Conservation (phyloP, 352 stramenopile species). For the Phytopythium chamaehyphon region DNA sequence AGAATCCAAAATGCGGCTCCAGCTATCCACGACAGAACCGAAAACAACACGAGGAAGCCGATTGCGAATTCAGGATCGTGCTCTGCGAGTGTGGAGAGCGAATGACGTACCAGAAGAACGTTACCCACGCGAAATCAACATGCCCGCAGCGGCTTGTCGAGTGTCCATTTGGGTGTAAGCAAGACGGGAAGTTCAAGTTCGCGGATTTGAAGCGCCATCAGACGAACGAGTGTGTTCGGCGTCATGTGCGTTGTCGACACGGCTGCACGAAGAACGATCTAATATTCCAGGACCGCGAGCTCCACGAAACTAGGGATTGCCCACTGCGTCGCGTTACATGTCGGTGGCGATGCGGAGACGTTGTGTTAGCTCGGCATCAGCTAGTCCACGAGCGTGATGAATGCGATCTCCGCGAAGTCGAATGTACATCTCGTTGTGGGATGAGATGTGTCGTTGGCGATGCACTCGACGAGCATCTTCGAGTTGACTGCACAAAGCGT, state of each 20-base stretch:
- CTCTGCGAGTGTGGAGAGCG: slow-evolving; percentile 53
- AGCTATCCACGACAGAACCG: slow-evolving; percentile 19
- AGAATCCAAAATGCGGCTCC: slow-evolving; percentile 41
- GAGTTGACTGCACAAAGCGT: slow-evolving; percentile 23
- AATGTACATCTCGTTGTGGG: slow-evolving; percentile 56
- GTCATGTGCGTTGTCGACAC: slow-evolving; percentile 65
- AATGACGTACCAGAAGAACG: slow-evolving; percentile 49
- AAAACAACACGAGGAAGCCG: slow-evolving; percentile 21
- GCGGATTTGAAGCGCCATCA: slow-evolving; percentile 46
- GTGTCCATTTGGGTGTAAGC: slow-evolving; percentile 43
- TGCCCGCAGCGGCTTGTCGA: slow-evolving; percentile 47
- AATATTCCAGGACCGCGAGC: slow-evolving; percentile 29
- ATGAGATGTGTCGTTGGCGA: slow-evolving; percentile 20
- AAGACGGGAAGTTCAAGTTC: slow-evolving; percentile 12
- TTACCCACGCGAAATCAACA: slow-evolving; percentile 29
- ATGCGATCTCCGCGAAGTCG: slow-evolving; percentile 39
- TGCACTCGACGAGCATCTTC: slow-evolving; percentile 38
- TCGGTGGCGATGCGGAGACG: slow-evolving; percentile 54
- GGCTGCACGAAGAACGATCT: slow-evolving; percentile 44
- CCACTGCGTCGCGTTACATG: slow-evolving; percentile 47
- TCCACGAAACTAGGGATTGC: slow-evolving; percentile 45
- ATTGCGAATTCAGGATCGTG: slow-evolving; percentile 44
- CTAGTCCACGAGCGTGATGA: slow-evolving; percentile 45
- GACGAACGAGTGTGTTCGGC: slow-evolving; percentile 35
- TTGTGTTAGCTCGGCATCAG: slow-evolving; percentile 36